These are phyloP conservation scores for Ogataea angusta DNA, from an alignment of 805 yeast species.

Conservation along the genomic window DNA sequence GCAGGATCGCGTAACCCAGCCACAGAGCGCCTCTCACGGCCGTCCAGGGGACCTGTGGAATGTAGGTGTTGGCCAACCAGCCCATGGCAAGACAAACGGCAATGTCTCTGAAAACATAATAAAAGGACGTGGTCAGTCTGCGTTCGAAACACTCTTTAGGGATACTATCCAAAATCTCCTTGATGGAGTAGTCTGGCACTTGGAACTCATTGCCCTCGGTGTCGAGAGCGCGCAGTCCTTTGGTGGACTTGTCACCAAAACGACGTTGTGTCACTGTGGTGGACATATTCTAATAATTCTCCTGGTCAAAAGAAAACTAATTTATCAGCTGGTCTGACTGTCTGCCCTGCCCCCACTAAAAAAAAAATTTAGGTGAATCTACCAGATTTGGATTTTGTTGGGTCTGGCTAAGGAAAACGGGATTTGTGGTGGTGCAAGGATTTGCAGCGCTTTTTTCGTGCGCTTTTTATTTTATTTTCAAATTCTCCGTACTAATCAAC, in stretches of 20 bases:
- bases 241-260: slow-evolving; percentile 18
- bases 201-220: slow-evolving; percentile 64
- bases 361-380: slow-evolving; percentile 1
- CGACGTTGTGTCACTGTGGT: slow-evolving; percentile 10
- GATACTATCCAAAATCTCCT: slow-evolving; percentile 68
- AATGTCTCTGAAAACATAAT: slow-evolving; percentile 68
- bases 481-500: too few species aligned
- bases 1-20: slow-evolving; percentile 49
- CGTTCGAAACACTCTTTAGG: slow-evolving; percentile 76
- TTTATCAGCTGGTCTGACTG: not conserved
- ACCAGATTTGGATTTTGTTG: slow-evolving; percentile 6
- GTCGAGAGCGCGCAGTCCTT: slow-evolving; percentile 46
- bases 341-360: slow-evolving; percentile 3
- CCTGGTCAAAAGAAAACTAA: not conserved
- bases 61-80: slow-evolving; percentile 49
- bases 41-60: slow-evolving; percentile 46
- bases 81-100: slow-evolving; percentile 46
- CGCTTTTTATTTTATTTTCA: not conserved
- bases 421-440: slow-evolving; percentile 2
- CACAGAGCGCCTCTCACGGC: slow-evolving; percentile 53
- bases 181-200: slow-evolving; percentile 74
- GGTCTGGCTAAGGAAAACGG: slow-evolving; percentile 1
- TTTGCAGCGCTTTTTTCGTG: not conserved
- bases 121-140: slow-evolving; percentile 48
- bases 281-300: slow-evolving; percentile 2